These are phyloP conservation scores for Aspergillus sp. DNA, from an alignment of 2,329 filamentous ascomycete species.

Conservation along the genomic window DNA sequence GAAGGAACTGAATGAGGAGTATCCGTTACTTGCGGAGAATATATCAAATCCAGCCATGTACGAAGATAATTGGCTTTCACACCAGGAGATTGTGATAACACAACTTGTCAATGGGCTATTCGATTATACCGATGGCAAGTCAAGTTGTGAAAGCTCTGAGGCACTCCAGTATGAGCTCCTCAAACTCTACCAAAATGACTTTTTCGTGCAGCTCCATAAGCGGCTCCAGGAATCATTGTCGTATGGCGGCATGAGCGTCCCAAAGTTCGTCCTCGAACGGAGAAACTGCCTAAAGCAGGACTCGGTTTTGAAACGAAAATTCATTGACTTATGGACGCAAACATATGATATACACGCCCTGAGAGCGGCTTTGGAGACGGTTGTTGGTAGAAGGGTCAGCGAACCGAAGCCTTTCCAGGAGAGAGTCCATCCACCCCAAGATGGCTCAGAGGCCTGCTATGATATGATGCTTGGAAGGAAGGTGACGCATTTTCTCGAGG, in stretches of 20 bases:
- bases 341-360: conserved; percentile 47
- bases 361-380: conserved; percentile 46
- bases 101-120: conserved; percentile 52
- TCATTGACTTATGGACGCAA: conserved; percentile 49
- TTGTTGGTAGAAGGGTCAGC: conserved; percentile 46
- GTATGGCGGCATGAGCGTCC: conserved; percentile 49
- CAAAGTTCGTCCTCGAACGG: conserved; percentile 42
- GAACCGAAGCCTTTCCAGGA: conserved; percentile 7
- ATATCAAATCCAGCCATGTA: conserved; percentile 50
- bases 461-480: conserved; percentile 30
- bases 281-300: conserved; percentile 45
- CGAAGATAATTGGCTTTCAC: conserved; percentile 53
- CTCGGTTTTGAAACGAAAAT: conserved; percentile 48
- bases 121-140: conserved; percentile 20
- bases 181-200: conserved; percentile 43
- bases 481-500: conserved; percentile 46
- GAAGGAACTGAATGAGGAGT: conserved; percentile 26
- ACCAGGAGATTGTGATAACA: conserved; percentile 53
- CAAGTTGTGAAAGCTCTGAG: conserved; percentile 14
- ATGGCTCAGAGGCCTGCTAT: conserved; percentile 2
- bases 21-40: conserved; percentile 46
- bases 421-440: neutral
- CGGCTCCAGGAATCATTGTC: conserved; percentile 50
- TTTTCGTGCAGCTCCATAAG: conserved; percentile 45
- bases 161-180: conserved; percentile 42